phyloP scores from a whole-genome alignment of 2,329 filamentous ascomycete genomes.

The Penicillium sclerotigenum region DNA sequence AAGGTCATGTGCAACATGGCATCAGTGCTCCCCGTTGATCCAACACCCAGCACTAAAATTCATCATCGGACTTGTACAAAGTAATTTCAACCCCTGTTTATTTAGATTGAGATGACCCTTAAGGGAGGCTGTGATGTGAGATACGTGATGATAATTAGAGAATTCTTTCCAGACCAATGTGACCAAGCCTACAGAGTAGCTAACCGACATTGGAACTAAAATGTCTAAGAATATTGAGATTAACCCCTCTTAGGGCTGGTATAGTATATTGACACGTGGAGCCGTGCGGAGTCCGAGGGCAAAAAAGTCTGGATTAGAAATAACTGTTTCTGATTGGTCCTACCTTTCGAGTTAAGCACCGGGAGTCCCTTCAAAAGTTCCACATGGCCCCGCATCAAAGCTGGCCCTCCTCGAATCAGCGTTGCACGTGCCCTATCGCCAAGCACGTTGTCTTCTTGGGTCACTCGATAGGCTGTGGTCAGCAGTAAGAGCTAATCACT shows the following conservation, averaged over 20 bases:
- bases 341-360: slow-evolving; percentile 12
- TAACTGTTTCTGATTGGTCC: slow-evolving; percentile 4
- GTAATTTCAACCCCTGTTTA: background rate
- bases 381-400: background rate
- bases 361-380: background rate
- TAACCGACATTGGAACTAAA: background rate
- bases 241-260: background rate
- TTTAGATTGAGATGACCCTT: background rate
- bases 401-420: slow-evolving; percentile 20
- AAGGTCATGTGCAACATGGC: background rate
- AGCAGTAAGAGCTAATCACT: slow-evolving; percentile 2
- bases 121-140: background rate
- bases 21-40: background rate
- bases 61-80: no score
- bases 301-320: slow-evolving; percentile 5
- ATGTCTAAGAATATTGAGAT: background rate
- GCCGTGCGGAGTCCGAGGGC: background rate
- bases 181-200: no score
- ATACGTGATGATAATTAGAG: background rate
- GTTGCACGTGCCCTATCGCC: slow-evolving; percentile 21
- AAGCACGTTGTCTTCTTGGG: slow-evolving; percentile 21
- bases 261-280: background rate
- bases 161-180: no score
- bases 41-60: no score
- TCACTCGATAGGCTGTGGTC: slow-evolving; percentile 18